A percentile compares a stretch with the other conserved stretches of the same genome.
phyloP scores from a whole-genome alignment of 148 eudicot genomes.

The Silene uniflora region DNA sequence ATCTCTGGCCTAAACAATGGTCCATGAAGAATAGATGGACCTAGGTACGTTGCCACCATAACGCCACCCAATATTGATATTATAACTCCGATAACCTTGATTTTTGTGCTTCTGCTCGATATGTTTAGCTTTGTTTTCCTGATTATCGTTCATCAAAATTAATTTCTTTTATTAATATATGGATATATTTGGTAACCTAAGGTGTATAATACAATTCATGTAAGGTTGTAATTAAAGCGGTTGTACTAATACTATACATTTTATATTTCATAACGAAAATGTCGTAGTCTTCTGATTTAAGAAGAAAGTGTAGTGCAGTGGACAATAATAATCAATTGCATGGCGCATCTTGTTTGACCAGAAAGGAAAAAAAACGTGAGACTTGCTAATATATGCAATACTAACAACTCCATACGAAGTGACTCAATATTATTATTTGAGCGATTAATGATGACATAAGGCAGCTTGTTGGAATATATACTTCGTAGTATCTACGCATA shows the following conservation, averaged over 20 bases:
- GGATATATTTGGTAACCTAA: too few relatives aligned
- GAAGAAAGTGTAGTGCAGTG: too few relatives aligned
- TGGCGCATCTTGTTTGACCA: not conserved
- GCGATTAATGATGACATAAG: constrained; percentile 3
- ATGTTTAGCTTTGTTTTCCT: constrained; percentile 44
- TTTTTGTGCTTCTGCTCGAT: constrained; percentile 34
- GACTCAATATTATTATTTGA: not conserved
- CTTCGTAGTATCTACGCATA: not conserved
- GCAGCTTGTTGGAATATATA: not conserved
- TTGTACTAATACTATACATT: too few relatives aligned
- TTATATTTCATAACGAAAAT: too few relatives aligned
- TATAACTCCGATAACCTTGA: constrained; percentile 38
- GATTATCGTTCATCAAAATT: not conserved
- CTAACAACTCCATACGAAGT: too few relatives aligned
- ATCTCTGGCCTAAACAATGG: constrained; percentile 26
- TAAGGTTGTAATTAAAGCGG: too few relatives aligned
- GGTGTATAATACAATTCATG: too few relatives aligned
- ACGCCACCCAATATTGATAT: constrained; percentile 43
- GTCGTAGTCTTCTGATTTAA: too few relatives aligned
- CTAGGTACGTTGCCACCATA: constrained; percentile 37
- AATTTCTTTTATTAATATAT: too few relatives aligned
- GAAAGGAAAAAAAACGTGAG: not conserved
- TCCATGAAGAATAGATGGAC: constrained; percentile 44
- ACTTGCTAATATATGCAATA: not conserved
- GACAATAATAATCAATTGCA: not conserved